Base-by-base conservation (phyloP, 75 land plant genomes). In the Adiantum capillusveneris region DNA sequence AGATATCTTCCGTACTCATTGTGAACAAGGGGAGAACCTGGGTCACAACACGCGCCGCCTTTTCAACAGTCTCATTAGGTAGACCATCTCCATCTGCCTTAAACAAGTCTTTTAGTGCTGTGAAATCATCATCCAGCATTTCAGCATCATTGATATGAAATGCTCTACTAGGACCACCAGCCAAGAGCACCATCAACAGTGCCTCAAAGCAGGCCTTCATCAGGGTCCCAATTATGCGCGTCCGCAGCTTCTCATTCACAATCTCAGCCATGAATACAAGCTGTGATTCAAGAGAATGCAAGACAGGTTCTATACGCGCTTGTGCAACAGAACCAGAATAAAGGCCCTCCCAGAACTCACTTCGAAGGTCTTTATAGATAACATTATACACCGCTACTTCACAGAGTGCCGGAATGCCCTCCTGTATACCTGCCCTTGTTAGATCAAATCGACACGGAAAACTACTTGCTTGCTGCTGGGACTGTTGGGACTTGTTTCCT, bases 1-100 rank as follows among this genome's bases (percentile, higher is more conserved):
- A 77, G 30, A 93, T 50, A 48, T 70, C 75, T 57, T 84, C 86
- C 44, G 85, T 79, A 44, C 83, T 77, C 51, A 81, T 59, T 7
- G 78, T 65, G 56, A 85, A 85, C 25, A 93, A 76, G 20, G 95
- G 78, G 34, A 93, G 74, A 7, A 93, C 78, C 45, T 76, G 80
- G 25, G 78, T 74, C 25, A 65, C 83, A 45, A 73, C 63, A 0
- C 69, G 53, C 29, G 96, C 71, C 31, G 74, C 84, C 68, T 75
- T 81, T 42, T 86, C 87, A 12, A 93, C 84, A 42, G 81, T 19
- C 19, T 90, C 83, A 29, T 37, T 49, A 11, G 90, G 90, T 66
- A 93, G 67, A 12, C 98, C 98, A 62, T 93, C 98, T 1, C 98
- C 98, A 66, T 88, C 89, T 24, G 86, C 84, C 66, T 79, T 60